A percentile compares a stretch with the other conserved stretches of the same genome.
phyloP scores from a whole-genome alignment of 352 stramenopile genomes.

The Halophytophthora batemanensis region DNA sequence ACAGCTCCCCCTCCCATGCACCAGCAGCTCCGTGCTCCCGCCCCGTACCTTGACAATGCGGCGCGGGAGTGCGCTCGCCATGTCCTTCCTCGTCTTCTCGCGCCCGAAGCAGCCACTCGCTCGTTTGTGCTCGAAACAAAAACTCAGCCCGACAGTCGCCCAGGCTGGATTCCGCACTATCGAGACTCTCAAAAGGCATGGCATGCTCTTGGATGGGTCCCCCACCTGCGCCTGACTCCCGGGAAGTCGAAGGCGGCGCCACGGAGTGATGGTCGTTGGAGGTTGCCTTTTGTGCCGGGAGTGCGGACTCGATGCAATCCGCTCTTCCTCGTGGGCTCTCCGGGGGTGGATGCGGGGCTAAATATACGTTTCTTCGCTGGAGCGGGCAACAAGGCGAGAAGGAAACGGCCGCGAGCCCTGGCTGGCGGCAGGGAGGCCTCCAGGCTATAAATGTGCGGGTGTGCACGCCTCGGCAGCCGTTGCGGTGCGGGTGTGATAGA shows the following conservation, averaged over 20 bases:
- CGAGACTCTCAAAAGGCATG: too few relatives aligned
- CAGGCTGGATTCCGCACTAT: too few relatives aligned
- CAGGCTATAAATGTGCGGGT: not conserved
- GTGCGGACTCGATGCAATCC: not conserved
- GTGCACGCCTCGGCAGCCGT: too few relatives aligned
- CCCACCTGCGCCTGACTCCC: not conserved
- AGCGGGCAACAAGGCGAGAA: not conserved
- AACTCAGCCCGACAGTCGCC: too few relatives aligned
- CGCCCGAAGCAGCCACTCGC: not conserved
- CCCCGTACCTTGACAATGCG: slow-evolving; percentile 68
- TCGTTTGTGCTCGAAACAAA: slow-evolving; percentile 3
- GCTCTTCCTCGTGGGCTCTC: not conserved
- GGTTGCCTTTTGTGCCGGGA: not conserved
- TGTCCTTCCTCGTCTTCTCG: slow-evolving; percentile 19
- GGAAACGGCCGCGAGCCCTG: not conserved
- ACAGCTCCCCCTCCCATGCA: too few relatives aligned
- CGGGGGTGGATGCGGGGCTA: not conserved
- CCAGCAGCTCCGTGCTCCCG: not conserved
- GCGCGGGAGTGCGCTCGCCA: slow-evolving; percentile 62
- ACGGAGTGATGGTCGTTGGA: not conserved
- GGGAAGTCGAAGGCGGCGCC: not conserved
- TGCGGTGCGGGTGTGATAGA: too few relatives aligned
- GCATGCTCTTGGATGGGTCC: not conserved
- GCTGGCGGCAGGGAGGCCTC: too few relatives aligned
- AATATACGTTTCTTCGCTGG: not conserved